Conservation (phyloP, 306 rosid species). For the Rosa chinensis region DNA sequence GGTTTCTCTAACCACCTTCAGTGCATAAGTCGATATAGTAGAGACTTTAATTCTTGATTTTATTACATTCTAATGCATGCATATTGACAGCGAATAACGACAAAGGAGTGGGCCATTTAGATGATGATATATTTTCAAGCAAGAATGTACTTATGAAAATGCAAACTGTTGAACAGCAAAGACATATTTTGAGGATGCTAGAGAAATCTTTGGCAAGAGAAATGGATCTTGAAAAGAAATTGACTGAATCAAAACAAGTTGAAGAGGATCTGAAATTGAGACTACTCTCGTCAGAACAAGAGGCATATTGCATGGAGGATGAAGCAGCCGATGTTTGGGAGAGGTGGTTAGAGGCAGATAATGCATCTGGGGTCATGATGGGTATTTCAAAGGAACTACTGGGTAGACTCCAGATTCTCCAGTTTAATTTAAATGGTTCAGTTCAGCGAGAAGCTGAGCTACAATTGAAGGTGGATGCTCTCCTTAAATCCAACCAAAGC, state of each 20-base stretch:
- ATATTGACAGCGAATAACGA: slow-evolving; percentile 47
- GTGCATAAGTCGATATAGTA: background rate
- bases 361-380: slow-evolving; percentile 46
- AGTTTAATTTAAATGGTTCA: slow-evolving; percentile 59
- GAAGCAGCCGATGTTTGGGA: slow-evolving; percentile 57
- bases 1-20: background rate
- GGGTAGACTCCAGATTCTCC: slow-evolving; percentile 63
- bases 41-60: background rate
- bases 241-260: slow-evolving; percentile 46
- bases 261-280: slow-evolving; percentile 50
- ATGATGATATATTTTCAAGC: slow-evolving; percentile 42
- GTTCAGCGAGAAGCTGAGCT: slow-evolving; percentile 58
- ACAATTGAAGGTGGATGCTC: slow-evolving; percentile 51
- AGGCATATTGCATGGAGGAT: slow-evolving; percentile 52
- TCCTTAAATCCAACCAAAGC: slow-evolving; percentile 41
- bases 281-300: slow-evolving; percentile 46
- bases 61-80: slow-evolving; percentile 13
- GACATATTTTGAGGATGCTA: slow-evolving; percentile 65
- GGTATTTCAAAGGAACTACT: slow-evolving; percentile 75
- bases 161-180: slow-evolving; percentile 70
- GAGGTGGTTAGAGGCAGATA: slow-evolving; percentile 65
- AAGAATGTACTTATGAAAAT: slow-evolving; percentile 41
- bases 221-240: slow-evolving; percentile 72
- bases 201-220: slow-evolving; percentile 81
- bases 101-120: slow-evolving; percentile 30